phyloP scores from a whole-genome alignment of 768 basidiomycete genomes.

The Tulasnella calospora region DNA sequence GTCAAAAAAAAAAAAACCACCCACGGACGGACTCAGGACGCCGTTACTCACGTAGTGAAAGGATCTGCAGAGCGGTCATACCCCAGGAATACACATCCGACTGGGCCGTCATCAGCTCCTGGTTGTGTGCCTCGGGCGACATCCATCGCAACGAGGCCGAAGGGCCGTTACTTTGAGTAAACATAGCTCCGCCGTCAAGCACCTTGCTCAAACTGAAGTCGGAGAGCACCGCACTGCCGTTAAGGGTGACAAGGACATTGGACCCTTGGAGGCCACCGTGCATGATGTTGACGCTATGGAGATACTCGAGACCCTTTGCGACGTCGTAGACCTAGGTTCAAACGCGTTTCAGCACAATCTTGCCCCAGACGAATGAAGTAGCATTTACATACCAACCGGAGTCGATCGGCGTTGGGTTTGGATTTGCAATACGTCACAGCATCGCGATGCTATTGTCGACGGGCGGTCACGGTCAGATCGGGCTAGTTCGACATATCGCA shows the following conservation, averaged over 20 bases:
- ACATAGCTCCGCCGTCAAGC: background rate
- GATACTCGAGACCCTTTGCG: slow-evolving; percentile 38
- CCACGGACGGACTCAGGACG: background rate
- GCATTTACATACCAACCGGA: slow-evolving; percentile 5
- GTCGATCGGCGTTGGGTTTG: slow-evolving; percentile 18
- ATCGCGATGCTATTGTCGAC: slow-evolving; percentile 10
- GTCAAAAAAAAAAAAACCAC: background rate
- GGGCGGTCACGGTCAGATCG: background rate
- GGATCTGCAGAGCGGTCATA: slow-evolving; percentile 25
- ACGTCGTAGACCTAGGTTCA: slow-evolving; percentile 15
- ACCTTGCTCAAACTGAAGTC: slow-evolving; percentile 24
- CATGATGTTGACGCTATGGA: slow-evolving; percentile 71
- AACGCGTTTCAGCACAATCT: background rate
- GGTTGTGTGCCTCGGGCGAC: slow-evolving; percentile 24
- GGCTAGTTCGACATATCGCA: background rate
- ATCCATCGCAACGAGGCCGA: slow-evolving; percentile 18
- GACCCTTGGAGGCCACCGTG: slow-evolving; percentile 38
- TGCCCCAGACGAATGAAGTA: background rate
- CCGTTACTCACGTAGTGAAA: slow-evolving; percentile 18
- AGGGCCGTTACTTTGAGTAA: slow-evolving; percentile 20
- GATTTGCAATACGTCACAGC: slow-evolving; percentile 16
- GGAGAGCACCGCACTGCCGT: slow-evolving; percentile 22
- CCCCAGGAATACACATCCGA: slow-evolving; percentile 24
- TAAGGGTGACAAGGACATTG: slow-evolving; percentile 13
- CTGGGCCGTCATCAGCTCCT: slow-evolving; percentile 3